These are phyloP conservation scores for Circinella umbellata DNA, from an alignment of 371 early-diverging fungal genomes.

Conservation along the genomic window DNA sequence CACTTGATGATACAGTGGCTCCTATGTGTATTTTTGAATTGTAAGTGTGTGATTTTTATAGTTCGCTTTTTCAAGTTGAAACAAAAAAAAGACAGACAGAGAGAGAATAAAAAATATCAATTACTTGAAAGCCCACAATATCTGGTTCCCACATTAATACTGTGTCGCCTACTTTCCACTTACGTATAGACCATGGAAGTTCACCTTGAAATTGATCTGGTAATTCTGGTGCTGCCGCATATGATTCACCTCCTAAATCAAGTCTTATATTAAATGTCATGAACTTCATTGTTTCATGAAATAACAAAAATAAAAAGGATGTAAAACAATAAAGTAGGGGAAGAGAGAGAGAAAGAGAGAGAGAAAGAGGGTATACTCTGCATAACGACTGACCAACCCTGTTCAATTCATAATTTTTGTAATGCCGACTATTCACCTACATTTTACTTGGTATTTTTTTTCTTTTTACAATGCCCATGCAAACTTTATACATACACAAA, in stretches of 20 bases:
- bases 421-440: not conserved
- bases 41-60: not conserved
- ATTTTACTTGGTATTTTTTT: too few relatives aligned
- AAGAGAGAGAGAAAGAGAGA: constrained; percentile 16
- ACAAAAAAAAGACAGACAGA: not conserved
- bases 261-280: constrained; percentile 54
- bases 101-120: not conserved
- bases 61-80: not conserved
- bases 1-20: constrained; percentile 52
- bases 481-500: too few relatives aligned
- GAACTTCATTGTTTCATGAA: constrained; percentile 26
- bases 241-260: constrained; percentile 20
- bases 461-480: too few relatives aligned
- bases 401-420: not conserved
- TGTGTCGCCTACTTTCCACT: constrained; percentile 52
- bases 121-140: constrained; percentile 51
- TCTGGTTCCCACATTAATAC: constrained; percentile 50
- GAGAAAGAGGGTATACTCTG: not conserved
- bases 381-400: not conserved
- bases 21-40: constrained; percentile 25
- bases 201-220: constrained; percentile 29
- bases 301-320: not conserved
- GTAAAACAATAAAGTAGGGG: too few relatives aligned
- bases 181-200: constrained; percentile 53
- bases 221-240: not conserved